Evolutionary conservation across 2,329 filamentous ascomycete species (phyloP), one percentile per base, ranked within the genome.

Genomic region (Colletotrichum cuscutae): DNA sequence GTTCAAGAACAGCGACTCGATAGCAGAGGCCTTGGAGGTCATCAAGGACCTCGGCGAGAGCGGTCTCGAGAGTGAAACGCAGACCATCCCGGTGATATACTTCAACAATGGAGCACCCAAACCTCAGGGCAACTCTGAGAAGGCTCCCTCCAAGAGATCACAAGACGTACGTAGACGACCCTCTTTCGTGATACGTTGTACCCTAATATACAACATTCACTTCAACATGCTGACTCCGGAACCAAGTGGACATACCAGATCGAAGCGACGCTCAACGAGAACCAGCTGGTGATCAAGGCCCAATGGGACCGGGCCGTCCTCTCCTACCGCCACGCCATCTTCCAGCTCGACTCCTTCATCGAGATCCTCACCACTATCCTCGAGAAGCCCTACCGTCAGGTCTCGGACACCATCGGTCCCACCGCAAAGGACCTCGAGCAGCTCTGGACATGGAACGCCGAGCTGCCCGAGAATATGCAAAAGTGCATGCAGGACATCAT

Each of bases 401-500:
- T 76, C 49, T 64, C 64, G 13, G 68, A 75, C 49, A 70, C 73
- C 6, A 68, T 74, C 30, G 63, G 70, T n/a, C 74, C 80, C 56
- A 77, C 78, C 5, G 46, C 76, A 35, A 78, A 81, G 28, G 84
- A 88, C 71, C 76, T 87, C 22, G 79, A 83, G 15, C 84, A 85
- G 72, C 77, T 89, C 61, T 87, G 85, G 84, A 73, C 75, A 24
- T 87, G 86, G 86, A 87, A 87, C 75, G 78, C 81, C 22, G 77
- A 78, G 1, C 76, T 87, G 2, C 84, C 85, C 1, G 79, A 82
- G 0, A 80, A 81, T 3, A 77, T 87, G 24, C 76, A 82, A 22
- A 78, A 77, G 58, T 86, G 84, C 73, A 86, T 87, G 80, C 87
- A 88, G 73, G 84, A 87, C 54, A 77, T 87, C 68, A 82, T 89